Base-by-base conservation (phyloP, 164 flowering plant species). In the Macadamia integrifolia region DNA sequence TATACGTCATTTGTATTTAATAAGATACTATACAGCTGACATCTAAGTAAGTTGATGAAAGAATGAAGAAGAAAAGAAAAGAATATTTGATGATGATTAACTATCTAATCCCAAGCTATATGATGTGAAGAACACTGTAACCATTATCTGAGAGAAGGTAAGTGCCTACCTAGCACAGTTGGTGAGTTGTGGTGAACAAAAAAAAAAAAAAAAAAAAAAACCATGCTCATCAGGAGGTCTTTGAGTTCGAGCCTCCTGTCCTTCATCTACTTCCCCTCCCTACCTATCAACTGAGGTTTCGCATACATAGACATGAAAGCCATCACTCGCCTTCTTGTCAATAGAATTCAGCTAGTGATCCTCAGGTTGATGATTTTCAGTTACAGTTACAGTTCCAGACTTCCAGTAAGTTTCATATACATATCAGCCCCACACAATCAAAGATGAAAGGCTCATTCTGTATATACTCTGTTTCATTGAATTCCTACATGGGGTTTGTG, bases 1-100 rank as follows among this genome's bases (percentile, higher is more conserved):
- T 78, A 42, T 86, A 77, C 69, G 40, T 84, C 35, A 69, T 80
- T 62, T 80, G 63, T 44, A 72, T 80, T 50, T 63, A 60, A 56
- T 82, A 64, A 69, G 49, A 28, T 50, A 3, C 12, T 6, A 12
- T 15, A 50, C 12, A 9, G 55, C 12, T 50, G 55, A 50, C 55
- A 50, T 15, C 17, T 50, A 50, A 50, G 17, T 14, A 50, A 50
- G 1, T 15, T 10, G 9, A 50, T 50, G 55, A 23, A 23, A 23
- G 23, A 23, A 7, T 46, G 50, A 46, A 7, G 23, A 23, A 23
- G 23, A 23, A 11, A 46, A 46, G 50, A 46, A 46, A 23, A 43
- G 3, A 14, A 50, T 15, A 50, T 50, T 50, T 50, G 55, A 50
- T 50, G 55, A 50, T 3, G 15, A 3, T 10, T 14, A 50, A 15